Evolutionary conservation across 805 yeast species (phyloP).

Genomic region (Hanseniaspora meyeri): DNA sequence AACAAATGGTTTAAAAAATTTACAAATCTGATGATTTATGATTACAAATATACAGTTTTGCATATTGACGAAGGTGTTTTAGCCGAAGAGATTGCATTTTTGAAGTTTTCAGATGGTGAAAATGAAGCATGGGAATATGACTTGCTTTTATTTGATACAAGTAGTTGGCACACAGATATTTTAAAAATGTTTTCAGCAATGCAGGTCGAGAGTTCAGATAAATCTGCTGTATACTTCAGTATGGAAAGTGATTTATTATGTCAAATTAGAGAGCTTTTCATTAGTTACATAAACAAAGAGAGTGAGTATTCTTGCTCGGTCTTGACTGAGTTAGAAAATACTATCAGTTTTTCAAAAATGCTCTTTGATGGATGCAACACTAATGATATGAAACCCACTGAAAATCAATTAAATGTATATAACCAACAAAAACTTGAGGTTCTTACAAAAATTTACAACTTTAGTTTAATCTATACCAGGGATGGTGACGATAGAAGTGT

Average conservation of each 20-base stretch:
- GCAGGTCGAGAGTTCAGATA: neutral
- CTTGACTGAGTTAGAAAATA: too few relatives aligned
- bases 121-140: neutral
- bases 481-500: neutral
- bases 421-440: neutral
- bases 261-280: neutral
- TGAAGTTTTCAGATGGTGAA: neutral
- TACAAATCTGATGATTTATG: conserved; percentile 5
- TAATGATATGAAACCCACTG: too few relatives aligned
- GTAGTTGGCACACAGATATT: neutral
- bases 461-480: neutral
- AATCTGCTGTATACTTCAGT: neutral
- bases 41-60: neutral
- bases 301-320: neutral
- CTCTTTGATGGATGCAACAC: too few relatives aligned
- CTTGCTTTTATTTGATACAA: neutral
- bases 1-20: conserved; percentile 2
- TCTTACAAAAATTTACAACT: neutral
- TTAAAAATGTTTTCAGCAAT: neutral
- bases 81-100: neutral
- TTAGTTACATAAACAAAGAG: neutral
- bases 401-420: too few relatives aligned
- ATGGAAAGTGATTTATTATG: neutral
- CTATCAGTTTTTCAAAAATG: too few relatives aligned
- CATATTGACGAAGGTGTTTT: neutral